Conservation (phyloP, 257 asterid genomes). For the Gentiana macrophylla region DNA sequence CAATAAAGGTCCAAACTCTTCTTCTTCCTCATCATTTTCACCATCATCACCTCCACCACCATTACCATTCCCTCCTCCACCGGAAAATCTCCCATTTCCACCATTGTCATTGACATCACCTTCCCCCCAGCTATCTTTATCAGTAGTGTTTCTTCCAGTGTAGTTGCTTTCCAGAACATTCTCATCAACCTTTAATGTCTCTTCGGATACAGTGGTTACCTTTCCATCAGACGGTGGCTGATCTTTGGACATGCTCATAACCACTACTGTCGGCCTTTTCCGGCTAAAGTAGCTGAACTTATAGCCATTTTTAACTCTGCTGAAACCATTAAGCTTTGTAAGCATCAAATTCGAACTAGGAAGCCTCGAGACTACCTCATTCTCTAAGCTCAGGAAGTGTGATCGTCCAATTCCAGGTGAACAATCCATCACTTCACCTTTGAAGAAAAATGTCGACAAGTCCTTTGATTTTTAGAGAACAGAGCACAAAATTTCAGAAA, state of each 20-base stretch:
- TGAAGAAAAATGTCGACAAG: background rate
- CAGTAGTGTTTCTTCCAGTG: constrained; percentile 12
- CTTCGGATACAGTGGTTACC: constrained; percentile 18
- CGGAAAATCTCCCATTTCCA: constrained; percentile 47
- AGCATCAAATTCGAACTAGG: constrained; percentile 10
- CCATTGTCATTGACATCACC: constrained; percentile 25
- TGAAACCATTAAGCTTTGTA: constrained; percentile 14
- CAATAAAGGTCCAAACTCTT: constrained; percentile 74
- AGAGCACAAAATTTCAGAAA: too few relatives aligned
- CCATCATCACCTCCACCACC: constrained; percentile 34
- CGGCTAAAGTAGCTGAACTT: constrained; percentile 13
- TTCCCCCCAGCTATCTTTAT: constrained; percentile 21
- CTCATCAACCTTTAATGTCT: constrained; percentile 24
- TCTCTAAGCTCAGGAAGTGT: constrained; percentile 29
- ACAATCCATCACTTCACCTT: constrained; percentile 42
- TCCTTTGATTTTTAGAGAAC: too few relatives aligned
- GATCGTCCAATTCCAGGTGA: constrained; percentile 36
- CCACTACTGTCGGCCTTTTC: constrained; percentile 24
- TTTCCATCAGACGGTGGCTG: constrained; percentile 28
- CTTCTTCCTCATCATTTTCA: constrained; percentile 50
- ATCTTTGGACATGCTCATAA: constrained; percentile 30
- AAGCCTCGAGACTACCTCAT: constrained; percentile 20
- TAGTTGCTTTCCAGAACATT: constrained; percentile 14
- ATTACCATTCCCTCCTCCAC: constrained; percentile 35
- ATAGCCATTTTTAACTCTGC: constrained; percentile 12